These are phyloP conservation scores for Candida smagusa DNA, from an alignment of 1,139 yeast species.

Conservation along the genomic window DNA sequence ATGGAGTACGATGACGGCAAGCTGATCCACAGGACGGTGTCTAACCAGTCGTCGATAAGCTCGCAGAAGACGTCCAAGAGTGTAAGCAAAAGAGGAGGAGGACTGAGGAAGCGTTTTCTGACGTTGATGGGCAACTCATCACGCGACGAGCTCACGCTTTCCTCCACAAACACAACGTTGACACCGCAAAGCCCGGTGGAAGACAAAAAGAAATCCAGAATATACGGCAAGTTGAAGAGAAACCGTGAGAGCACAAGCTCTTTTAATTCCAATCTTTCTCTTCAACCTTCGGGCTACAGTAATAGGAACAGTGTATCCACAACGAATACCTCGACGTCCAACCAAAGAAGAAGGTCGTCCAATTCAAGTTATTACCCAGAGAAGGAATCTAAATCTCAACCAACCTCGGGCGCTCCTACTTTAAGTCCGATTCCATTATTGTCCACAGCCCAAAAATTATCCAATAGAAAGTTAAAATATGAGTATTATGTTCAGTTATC, in stretches of 20 bases:
- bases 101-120: slow-evolving; percentile 25
- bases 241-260: slow-evolving; percentile 39
- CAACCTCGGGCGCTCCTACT: slow-evolving; percentile 4
- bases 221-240: slow-evolving; percentile 38
- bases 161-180: slow-evolving; percentile 1
- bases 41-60: slow-evolving; percentile 12
- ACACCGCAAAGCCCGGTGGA: slow-evolving; percentile 9
- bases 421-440: slow-evolving; percentile 15
- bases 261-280: slow-evolving; percentile 24
- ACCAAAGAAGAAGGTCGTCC: slow-evolving; percentile 22
- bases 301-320: slow-evolving; percentile 27
- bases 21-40: slow-evolving; percentile 12
- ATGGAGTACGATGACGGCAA: slow-evolving; percentile 10
- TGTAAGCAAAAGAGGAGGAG: slow-evolving; percentile 12
- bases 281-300: slow-evolving; percentile 16
- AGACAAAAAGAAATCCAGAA: slow-evolving; percentile 30
- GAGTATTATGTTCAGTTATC: slow-evolving; percentile 34
- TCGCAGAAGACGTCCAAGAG: slow-evolving; percentile 10
- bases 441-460: slow-evolving; percentile 25
- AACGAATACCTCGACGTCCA: slow-evolving; percentile 19
- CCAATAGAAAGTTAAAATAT: slow-evolving; percentile 32
- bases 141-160: slow-evolving; percentile 4
- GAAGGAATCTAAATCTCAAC: neutral
- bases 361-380: slow-evolving; percentile 16
- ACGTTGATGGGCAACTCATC: slow-evolving; percentile 17